These are phyloP conservation scores for Heritiera fomes DNA, from an alignment of 345 rosid genomes.

Conservation along the genomic window DNA sequence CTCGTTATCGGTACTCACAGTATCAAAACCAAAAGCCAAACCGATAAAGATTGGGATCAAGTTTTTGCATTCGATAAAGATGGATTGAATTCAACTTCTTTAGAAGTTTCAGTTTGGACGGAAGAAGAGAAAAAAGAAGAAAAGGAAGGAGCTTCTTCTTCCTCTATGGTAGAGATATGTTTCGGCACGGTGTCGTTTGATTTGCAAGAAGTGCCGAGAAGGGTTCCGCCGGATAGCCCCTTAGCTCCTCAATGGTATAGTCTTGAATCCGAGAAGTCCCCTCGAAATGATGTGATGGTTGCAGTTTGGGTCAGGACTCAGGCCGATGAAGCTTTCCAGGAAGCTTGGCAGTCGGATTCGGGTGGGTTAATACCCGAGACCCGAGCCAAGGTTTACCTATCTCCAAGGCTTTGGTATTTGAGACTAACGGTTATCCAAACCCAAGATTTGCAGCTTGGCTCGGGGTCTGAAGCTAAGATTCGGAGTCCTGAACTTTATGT, in stretches of 20 bases:
- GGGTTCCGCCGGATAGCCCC: conserved; percentile 89
- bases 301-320: conserved; percentile 92
- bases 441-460: conserved; percentile 81
- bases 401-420: conserved; percentile 96
- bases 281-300: conserved; percentile 91
- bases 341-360: conserved; percentile 96
- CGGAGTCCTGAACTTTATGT: conserved; percentile 68
- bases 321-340: conserved; percentile 93
- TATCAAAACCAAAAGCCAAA: conserved; percentile 67
- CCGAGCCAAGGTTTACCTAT: conserved; percentile 82
- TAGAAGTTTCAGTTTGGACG: conserved; percentile 80
- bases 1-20: conserved; percentile 79
- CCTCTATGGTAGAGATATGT: conserved; percentile 42
- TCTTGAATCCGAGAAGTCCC: conserved; percentile 62
- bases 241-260: conserved; percentile 95
- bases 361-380: conserved; percentile 92
- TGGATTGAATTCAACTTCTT: conserved; percentile 61
- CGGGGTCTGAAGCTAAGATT: conserved; percentile 63
- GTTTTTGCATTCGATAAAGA: conserved; percentile 89
- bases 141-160: conserved; percentile 12
- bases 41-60: conserved; percentile 82
- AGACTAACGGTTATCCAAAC: conserved; percentile 95
- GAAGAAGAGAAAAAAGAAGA: conserved; percentile 68
- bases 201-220: conserved; percentile 79
- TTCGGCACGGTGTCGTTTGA: conserved; percentile 90